Evolutionary conservation across 1,284 basidiomycete species (phyloP).

Genomic region (Anthracocystis panici-leucophaei): DNA sequence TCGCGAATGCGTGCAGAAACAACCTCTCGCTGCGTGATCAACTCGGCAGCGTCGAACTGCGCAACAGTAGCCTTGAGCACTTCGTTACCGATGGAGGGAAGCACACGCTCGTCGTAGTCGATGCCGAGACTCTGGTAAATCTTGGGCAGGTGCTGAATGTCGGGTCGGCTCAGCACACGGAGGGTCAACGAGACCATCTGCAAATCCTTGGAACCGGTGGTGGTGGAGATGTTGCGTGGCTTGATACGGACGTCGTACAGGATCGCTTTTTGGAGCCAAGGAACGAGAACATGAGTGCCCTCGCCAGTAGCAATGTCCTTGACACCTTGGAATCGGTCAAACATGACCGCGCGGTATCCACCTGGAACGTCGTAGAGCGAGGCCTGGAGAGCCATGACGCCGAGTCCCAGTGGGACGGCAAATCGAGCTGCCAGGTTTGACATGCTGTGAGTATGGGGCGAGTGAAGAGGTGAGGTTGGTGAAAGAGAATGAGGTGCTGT

Average conservation of each 20-base stretch:
- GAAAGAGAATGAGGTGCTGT: background rate
- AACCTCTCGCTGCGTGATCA: slow-evolving; percentile 79
- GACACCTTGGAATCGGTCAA: slow-evolving; percentile 96
- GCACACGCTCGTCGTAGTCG: slow-evolving; percentile 96
- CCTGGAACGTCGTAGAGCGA: slow-evolving; percentile 70
- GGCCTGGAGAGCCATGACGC: slow-evolving; percentile 68
- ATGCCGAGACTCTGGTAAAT: slow-evolving; percentile 95
- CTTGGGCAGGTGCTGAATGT: slow-evolving; percentile 85
- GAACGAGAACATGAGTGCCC: slow-evolving; percentile 97
- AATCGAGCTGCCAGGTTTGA: slow-evolving; percentile 52
- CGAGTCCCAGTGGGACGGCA: slow-evolving; percentile 68
- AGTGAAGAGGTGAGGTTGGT: background rate
- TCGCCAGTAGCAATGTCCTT: slow-evolving; percentile 71
- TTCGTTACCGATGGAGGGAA: slow-evolving; percentile 85
- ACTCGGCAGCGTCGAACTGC: slow-evolving; percentile 97
- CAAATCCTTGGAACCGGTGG: slow-evolving; percentile 92
- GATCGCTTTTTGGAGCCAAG: slow-evolving; percentile 90
- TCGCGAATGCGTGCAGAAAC: slow-evolving; percentile 92
- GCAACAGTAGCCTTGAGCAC: slow-evolving; percentile 95
- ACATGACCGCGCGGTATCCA: slow-evolving; percentile 95
- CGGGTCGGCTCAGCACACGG: slow-evolving; percentile 93
- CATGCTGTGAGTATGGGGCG: slow-evolving; percentile 19
- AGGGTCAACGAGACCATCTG: slow-evolving; percentile 95
- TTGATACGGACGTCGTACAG: slow-evolving; percentile 98
- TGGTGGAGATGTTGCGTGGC: slow-evolving; percentile 92